Evolutionary conservation across 306 rosid species (phyloP), one percentile per base, ranked within the genome.

Genomic region (Geum urbanum): DNA sequence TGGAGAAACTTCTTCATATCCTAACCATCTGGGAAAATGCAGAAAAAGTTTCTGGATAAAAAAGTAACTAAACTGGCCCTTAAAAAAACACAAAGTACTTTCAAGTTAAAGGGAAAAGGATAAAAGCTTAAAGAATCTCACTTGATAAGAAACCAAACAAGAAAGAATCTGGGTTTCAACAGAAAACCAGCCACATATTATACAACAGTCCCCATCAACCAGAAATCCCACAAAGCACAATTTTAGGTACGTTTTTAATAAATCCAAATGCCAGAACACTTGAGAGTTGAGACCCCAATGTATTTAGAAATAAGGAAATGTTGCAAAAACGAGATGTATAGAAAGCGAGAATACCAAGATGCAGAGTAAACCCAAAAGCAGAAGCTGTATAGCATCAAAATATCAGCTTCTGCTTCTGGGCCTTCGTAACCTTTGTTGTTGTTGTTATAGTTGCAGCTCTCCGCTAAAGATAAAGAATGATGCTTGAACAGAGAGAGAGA

Each of bases 271-370:
- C 55, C 14, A 5, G 22, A 46, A 15, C 56, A 47, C 22, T 47
- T 51, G 56, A 37, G 13, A 47, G 44, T 24, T 51, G 56, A 37
- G 15, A 59, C 41, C 12, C 18, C 15, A 51, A 20, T 63, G 22
- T 73, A 20, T 49, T 18, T 44, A 43, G 7, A 56, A 66, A 2
- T 35, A 7, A n/a, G 47, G 7, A 66, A 45, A 66, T 56, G 67
- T 14, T 64, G 15, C 58, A 46, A 22, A 60, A 8, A 52, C 8
- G 46, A 65, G 15, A 49, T 37, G 37, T 32, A 45, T 45, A 67
- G 66, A 53, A 44, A 60, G 66, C 71, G 63, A 46, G 46, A 15
- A 18, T 74, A 79, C 76, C 69, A 15, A 22, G 72, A 64, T 47
- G 48, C 14, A 63, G 69, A 59, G 69, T 50, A 51, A 58, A 68